Evolutionary conservation across 768 basidiomycete genomes (phyloP).

Genomic region (Leccinum imitatum): DNA sequence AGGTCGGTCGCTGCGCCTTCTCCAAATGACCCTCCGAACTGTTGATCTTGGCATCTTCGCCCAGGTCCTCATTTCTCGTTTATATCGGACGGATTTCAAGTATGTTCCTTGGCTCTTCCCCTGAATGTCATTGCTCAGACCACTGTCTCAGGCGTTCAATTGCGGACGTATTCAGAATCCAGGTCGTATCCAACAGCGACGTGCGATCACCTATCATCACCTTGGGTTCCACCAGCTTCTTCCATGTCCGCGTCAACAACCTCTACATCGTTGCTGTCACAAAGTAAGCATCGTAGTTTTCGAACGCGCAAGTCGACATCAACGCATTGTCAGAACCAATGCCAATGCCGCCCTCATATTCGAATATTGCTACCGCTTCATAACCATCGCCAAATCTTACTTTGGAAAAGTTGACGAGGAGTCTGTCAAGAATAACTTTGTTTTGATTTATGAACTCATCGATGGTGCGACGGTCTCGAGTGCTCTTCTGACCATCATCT

Average conservation of each 20-base stretch:
- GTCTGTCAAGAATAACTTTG: constrained; percentile 98
- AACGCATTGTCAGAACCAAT: constrained; percentile 65
- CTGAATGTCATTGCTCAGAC: constrained; percentile 3
- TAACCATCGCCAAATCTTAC: constrained; percentile 91
- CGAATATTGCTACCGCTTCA: constrained; percentile 97
- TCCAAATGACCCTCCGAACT: background rate
- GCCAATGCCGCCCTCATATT: constrained; percentile 97
- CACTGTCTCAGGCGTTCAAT: constrained; percentile 74
- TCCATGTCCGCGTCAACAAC: constrained; percentile 95
- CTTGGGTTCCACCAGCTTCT: constrained; percentile 97
- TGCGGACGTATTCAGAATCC: constrained; percentile 97
- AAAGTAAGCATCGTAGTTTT: constrained; percentile 56
- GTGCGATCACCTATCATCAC: constrained; percentile 97
- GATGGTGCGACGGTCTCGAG: constrained; percentile 60
- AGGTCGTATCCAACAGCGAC: constrained; percentile 97
- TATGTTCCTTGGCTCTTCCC: constrained; percentile 38
- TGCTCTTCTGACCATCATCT: constrained; percentile 4
- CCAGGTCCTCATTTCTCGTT: constrained; percentile 91
- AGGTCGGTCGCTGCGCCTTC: constrained; percentile 55
- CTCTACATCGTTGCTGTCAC: constrained; percentile 95
- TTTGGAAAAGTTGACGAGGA: constrained; percentile 99
- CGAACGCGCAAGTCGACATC: background rate
- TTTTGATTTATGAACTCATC: constrained; percentile 95
- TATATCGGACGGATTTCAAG: constrained; percentile 98
- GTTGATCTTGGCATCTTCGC: constrained; percentile 8